These are phyloP conservation scores for Posidonia australis DNA, from an alignment of 106 monocot genomes.

Conservation along the genomic window DNA sequence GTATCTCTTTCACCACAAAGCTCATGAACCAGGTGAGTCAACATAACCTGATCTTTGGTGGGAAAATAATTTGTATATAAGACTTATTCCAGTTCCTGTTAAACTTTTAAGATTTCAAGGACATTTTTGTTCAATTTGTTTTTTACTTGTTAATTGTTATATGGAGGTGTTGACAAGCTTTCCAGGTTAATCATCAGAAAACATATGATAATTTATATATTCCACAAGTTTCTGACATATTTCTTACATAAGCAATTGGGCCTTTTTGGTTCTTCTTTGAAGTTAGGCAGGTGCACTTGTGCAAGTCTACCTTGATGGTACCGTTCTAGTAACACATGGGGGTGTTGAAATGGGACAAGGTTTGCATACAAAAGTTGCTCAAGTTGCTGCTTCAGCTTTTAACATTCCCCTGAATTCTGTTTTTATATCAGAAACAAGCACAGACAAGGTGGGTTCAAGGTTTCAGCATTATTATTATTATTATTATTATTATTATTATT, in stretches of 20 bases:
- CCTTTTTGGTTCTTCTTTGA: neutral
- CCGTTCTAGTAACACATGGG: constrained; percentile 93
- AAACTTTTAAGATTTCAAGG: too few species aligned
- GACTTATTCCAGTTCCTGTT: too few species aligned
- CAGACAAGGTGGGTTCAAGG: constrained; percentile 60
- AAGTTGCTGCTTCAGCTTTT: constrained; percentile 88
- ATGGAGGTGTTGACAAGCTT: neutral
- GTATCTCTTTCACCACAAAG: constrained; percentile 86
- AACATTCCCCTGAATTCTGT: constrained; percentile 80
- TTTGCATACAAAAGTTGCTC: constrained; percentile 93
- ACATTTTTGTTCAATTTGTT: too few species aligned
- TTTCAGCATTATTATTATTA: neutral
- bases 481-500: neutral
- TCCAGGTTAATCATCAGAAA: neutral
- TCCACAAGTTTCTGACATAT: neutral
- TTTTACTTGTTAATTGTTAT: too few species aligned
- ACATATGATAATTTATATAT: too few species aligned
- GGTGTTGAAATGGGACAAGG: constrained; percentile 99
- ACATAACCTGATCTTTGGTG: neutral
- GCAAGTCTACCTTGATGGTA: constrained; percentile 92
- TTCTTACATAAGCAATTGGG: neutral
- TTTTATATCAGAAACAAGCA: constrained; percentile 96
- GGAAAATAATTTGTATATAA: too few species aligned
- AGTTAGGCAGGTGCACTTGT: constrained; percentile 93
- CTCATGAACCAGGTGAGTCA: constrained; percentile 75